Base-by-base conservation (phyloP, 225 moss, liverwort and hornwort species). In the Marchantia paleacea region DNA sequence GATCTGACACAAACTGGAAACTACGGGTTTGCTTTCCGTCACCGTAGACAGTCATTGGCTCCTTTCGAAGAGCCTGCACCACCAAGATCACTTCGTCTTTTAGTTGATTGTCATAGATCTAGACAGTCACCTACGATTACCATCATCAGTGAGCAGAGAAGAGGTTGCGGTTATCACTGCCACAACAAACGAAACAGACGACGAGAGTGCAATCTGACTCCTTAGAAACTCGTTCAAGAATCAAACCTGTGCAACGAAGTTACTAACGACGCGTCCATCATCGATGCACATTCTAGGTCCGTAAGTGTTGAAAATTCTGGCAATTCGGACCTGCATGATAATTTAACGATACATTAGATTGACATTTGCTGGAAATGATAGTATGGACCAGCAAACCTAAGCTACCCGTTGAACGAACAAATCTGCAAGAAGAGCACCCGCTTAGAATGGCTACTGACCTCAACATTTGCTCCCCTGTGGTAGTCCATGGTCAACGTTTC, bases 211-310 rank as follows among this genome's bases (percentile, higher is more conserved):
- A 48, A 30, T n/a, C 50, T 18, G 62, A 25, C 57, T 3, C 39
- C 8, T 48, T 19, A 26, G 24, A 19, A 7, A 39, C 0, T 10
- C 31, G 13, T 51, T 31, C 24, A 4, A 52, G 3, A 66, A 14
- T 53, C 16, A 72, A 47, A 87, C 87, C 84, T 87, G 87, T 24
- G 87, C 87, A 24, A 87, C 87, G 80, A 87, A 87, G 77, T 87
- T 87, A 76, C 87, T 87, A 29, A 87, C 87, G 29, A 87, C 87
- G 29, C 87, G 87, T 28, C 87, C 87, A 73, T 87, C 87, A 78
- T 87, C 87, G n/a, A 87, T 84, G 80, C 87, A 87, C 87, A 87
- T 87, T 74, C 87, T 82, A 9, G 87, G 87, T 20, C 87, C 87
- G 49, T 87, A 87, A 10, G 87, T 87, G 68, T 87, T 87, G 74